phyloP scores from a whole-genome alignment of 176 grass and related monocot genomes.

The sorghum (Sorghum bicolor) region Sorghum_bicolor_NCBIv3 NC_012874.2:6166501-6167000 shows the following conservation, averaged over 20 bases:
- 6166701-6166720: neutral
- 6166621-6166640: neutral
- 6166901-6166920: neutral
- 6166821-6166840: neutral
- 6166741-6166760: neutral
- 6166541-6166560: slow-evolving; percentile 1
- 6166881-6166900: neutral
- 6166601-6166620: slow-evolving; percentile 89
- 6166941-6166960: neutral
- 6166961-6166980: neutral
- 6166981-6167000: neutral
- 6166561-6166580: slow-evolving; percentile 51
- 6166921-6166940: slow-evolving; percentile 8
- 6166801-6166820: neutral
- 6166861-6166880: neutral
- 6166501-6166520: slow-evolving; percentile 14
- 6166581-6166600: slow-evolving; percentile 53
- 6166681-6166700: neutral
- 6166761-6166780: neutral
- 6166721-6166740: neutral
- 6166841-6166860: neutral
- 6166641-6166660: neutral
- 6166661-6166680: neutral
- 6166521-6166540: neutral
- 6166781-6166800: neutral